A percentile compares a stretch with the other conserved stretches of the same genome.
Conservation (phyloP, 345 rosid species). For the Dimocarpus longan region DNA sequence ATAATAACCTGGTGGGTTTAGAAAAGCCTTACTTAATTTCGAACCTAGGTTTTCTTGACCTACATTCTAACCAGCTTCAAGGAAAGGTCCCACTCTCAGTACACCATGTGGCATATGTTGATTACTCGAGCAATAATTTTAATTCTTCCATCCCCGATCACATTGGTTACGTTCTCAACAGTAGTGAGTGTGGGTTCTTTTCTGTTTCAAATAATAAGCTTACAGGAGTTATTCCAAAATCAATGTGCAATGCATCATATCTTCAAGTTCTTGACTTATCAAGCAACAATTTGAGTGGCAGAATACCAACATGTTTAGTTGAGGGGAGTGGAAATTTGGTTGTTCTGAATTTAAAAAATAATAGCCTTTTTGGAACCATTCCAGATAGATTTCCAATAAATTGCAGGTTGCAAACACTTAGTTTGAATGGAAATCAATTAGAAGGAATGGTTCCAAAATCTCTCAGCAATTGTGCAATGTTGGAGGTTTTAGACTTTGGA, state of each 20-base stretch:
- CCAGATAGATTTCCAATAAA: constrained; percentile 14
- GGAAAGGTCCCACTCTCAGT: constrained; percentile 29
- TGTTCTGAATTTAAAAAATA: constrained; percentile 34
- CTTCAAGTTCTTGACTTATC: constrained; percentile 43
- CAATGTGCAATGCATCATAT: constrained; percentile 28
- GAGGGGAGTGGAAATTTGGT: constrained; percentile 1
- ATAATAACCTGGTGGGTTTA: constrained; percentile 12
- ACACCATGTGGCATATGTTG: constrained; percentile 11
- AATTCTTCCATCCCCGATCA: constrained; percentile 18
- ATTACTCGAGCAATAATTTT: constrained; percentile 41
- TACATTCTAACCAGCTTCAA: constrained; percentile 31
- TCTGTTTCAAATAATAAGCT: constrained; percentile 38
- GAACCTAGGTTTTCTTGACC: constrained; percentile 19
- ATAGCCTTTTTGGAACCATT: constrained; percentile 22
- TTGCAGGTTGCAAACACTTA: constrained; percentile 24
- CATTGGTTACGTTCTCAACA: too few species aligned
- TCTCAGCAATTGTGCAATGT: constrained; percentile 22
- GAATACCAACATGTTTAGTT: constrained; percentile 25
- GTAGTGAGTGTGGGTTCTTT: constrained; percentile 17
- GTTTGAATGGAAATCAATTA: constrained; percentile 34
- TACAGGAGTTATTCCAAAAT: constrained; percentile 32
- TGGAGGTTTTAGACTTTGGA: constrained; percentile 44
- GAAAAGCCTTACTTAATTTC: constrained; percentile 12
- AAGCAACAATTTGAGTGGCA: constrained; percentile 33
- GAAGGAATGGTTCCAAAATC: constrained; percentile 38